Percentiles rank a stretch among this genome's conserved stretches.
Conservation (phyloP, 495 filamentous ascomycete species). For the Schizothecium vesticola region DNA sequence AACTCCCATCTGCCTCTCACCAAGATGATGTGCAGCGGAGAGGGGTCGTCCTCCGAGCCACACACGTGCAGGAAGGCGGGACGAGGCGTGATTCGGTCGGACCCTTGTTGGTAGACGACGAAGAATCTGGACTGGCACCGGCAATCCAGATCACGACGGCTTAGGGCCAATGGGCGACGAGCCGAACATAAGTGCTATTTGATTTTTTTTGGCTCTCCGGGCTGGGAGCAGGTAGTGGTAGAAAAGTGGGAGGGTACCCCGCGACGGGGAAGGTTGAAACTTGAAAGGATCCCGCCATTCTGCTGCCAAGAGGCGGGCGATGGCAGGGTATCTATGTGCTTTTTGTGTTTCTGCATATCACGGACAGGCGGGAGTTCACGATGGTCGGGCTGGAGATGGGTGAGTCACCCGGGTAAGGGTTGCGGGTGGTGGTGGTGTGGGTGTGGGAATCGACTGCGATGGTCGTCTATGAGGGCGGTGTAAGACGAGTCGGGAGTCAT, state of each 20-base stretch:
- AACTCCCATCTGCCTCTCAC: not conserved
- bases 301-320: not conserved
- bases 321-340: not conserved
- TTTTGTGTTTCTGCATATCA: not conserved
- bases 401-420: not conserved
- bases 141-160: not conserved
- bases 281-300: not conserved
- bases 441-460: not conserved
- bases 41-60: not conserved
- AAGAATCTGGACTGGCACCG: not conserved
- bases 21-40: not conserved
- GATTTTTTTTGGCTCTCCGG: not conserved
- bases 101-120: not conserved
- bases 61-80: not conserved
- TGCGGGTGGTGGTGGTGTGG: not conserved
- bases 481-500: not conserved
- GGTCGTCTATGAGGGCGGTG: not conserved
- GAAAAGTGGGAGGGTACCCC: not conserved
- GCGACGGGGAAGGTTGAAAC: not conserved
- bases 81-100: not conserved
- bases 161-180: not conserved
- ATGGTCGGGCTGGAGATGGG: too few relatives aligned
- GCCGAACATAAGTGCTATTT: not conserved
- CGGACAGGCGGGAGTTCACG: not conserved
- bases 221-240: not conserved